Base-by-base conservation (phyloP, 768 basidiomycete species). In the Lactifluus subvellereus region DNA sequence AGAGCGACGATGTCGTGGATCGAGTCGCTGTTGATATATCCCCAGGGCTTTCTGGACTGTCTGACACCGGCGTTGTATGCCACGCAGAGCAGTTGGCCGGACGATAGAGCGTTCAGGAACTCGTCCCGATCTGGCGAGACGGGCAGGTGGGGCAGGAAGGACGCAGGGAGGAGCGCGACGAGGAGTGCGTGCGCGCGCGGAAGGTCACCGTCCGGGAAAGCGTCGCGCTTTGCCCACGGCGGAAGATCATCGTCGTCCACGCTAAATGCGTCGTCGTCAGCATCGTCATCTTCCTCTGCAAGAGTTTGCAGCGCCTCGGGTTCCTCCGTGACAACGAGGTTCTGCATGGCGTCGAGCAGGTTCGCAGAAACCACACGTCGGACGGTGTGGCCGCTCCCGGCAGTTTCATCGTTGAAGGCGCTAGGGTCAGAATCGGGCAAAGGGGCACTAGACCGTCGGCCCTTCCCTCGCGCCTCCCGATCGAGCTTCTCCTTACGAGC, bases 31-130 rank as follows among this genome's bases (percentile, higher is more conserved):
- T 81, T 88, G 60, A 95, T 87, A 73, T 87, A 95, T 0, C 93
- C 94, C 91, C 92, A 96, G 0, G 91, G 90, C 66, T 88, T 84
- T 52, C 83, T 84, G 8, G 91, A 93, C 62, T 84, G 82, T 30
- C 94, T 83, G 0, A 95, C 88, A 33, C 84, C 87, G 11, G 81
- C 73, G 72, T 95, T 96, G 75, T 93, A 94, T 0, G 89, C 86
- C 2, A 79, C 72, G 68, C 93, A 95, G 13, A 95, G 80, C 9
- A 91, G 74, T 69, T 92, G 88, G 0, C 94, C 93, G 4, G 87
- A 91, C 1, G 88, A 81, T 7, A 91, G 76, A 4, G 77, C 78
- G 3, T 75, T 72, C 2, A 90, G 77, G 67, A 91, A 80, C 0
- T 71, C 70, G 10, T 59, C 54, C 30, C 60, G 76, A 55, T 71